These are phyloP conservation scores for Auriscalpium microsporum DNA, from an alignment of 768 basidiomycete genomes.

Conservation along the genomic window DNA sequence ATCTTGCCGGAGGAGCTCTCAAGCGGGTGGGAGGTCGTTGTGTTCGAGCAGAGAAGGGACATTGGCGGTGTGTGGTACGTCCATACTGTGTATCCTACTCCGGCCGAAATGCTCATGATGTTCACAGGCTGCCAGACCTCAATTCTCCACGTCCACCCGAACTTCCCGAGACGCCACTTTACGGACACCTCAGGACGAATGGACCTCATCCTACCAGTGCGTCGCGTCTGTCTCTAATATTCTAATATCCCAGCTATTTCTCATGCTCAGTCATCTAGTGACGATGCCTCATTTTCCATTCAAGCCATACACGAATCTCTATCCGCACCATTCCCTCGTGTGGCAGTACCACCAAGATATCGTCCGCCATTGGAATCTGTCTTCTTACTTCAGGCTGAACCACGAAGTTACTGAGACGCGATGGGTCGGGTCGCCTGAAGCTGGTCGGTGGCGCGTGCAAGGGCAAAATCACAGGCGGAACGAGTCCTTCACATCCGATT, in stretches of 20 bases:
- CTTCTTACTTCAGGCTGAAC: constrained; percentile 32
- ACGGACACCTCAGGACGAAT: constrained; percentile 46
- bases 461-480: constrained; percentile 9
- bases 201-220: constrained; percentile 40
- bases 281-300: constrained; percentile 47
- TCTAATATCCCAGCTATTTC: neutral
- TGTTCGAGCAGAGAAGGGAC: constrained; percentile 44
- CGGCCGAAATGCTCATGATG: neutral
- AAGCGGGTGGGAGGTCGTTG: constrained; percentile 36
- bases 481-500: constrained; percentile 13
- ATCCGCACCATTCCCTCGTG: constrained; percentile 38
- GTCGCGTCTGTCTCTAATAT: neutral
- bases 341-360: constrained; percentile 39
- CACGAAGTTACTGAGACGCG: constrained; percentile 33
- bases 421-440: constrained; percentile 33
- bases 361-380: constrained; percentile 30
- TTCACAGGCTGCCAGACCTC: constrained; percentile 26
- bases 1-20: constrained; percentile 36
- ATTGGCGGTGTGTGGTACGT: constrained; percentile 50
- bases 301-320: constrained; percentile 40
- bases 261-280: constrained; percentile 19
- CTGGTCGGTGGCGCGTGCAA: constrained; percentile 38
- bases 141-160: constrained; percentile 29
- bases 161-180: constrained; percentile 46
- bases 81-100: neutral